Percentiles rank a stretch among this genome's conserved stretches.
phyloP scores from a whole-genome alignment of 768 basidiomycete species.

The Leccinum disarticulatum region DNA sequence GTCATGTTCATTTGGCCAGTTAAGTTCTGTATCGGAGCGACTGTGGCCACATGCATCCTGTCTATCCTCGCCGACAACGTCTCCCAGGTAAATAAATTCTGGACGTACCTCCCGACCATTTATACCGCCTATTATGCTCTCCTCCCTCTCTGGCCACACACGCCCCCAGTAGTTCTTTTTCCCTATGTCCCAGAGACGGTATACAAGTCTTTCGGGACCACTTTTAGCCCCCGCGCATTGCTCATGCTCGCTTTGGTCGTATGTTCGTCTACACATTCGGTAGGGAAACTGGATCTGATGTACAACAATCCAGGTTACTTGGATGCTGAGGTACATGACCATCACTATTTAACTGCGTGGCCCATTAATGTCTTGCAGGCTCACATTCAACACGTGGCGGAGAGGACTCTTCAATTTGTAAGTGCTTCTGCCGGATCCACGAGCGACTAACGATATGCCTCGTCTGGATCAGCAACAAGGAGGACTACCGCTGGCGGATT shows the following conservation, averaged over 20 bases:
- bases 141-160: conserved; percentile 55
- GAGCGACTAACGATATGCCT: background rate
- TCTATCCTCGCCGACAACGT: conserved; percentile 76
- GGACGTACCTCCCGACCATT: conserved; percentile 77
- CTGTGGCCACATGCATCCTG: conserved; percentile 50
- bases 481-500: conserved; percentile 91
- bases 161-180: conserved; percentile 37
- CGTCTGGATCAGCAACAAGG: conserved; percentile 54
- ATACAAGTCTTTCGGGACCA: conserved; percentile 32
- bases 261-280: conserved; percentile 21
- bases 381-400: conserved; percentile 81
- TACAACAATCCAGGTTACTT: conserved; percentile 37
- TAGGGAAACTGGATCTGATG: background rate
- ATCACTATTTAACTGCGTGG: conserved; percentile 9
- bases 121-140: conserved; percentile 84
- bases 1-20: conserved; percentile 55
- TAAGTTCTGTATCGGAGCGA: conserved; percentile 54
- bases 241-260: conserved; percentile 74
- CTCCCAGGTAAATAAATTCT: conserved; percentile 84
- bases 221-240: conserved; percentile 68
- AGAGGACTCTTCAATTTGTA: conserved; percentile 79
- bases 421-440: conserved; percentile 21
- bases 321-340: conserved; percentile 57
- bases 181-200: conserved; percentile 58
- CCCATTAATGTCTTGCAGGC: conserved; percentile 37